phyloP scores from a whole-genome alignment of 192 early-diverging fungal genomes.

The Coemansia interrupta region DNA sequence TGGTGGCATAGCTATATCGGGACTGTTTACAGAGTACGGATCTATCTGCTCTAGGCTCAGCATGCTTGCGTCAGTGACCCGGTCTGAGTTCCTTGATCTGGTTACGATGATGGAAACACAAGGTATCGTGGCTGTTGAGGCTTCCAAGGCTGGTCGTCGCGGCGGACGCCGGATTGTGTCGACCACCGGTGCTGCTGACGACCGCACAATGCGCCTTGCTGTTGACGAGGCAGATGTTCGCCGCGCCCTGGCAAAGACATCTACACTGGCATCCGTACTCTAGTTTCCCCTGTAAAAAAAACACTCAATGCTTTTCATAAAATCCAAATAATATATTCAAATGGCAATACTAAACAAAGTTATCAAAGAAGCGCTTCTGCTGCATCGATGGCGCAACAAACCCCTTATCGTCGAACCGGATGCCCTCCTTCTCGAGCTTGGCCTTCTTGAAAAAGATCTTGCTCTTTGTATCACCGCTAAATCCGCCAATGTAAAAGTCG shows the following conservation, averaged over 20 bases:
- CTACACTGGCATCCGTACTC: slow-evolving; percentile 32
- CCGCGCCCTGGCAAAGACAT: slow-evolving; percentile 27
- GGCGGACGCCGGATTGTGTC: slow-evolving; percentile 33
- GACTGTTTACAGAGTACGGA: slow-evolving; percentile 55
- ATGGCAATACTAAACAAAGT: slow-evolving; percentile 23
- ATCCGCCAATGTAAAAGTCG: slow-evolving; percentile 66
- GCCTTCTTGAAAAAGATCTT: slow-evolving; percentile 65
- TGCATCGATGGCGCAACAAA: slow-evolving; percentile 41
- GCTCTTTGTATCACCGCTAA: slow-evolving; percentile 60
- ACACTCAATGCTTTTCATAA: neutral
- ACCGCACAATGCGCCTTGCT: slow-evolving; percentile 36
- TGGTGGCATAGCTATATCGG: slow-evolving; percentile 50
- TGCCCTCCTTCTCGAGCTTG: slow-evolving; percentile 63
- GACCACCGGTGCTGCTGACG: slow-evolving; percentile 38
- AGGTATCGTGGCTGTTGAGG: slow-evolving; percentile 57
- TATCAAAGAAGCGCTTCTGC: slow-evolving; percentile 51
- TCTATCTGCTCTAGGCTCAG: slow-evolving; percentile 51
- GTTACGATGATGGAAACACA: slow-evolving; percentile 68
- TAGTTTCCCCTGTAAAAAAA: slow-evolving; percentile 1
- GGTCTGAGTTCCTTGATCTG: slow-evolving; percentile 72
- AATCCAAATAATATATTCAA: neutral
- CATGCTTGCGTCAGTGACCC: slow-evolving; percentile 64
- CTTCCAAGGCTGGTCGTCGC: slow-evolving; percentile 29
- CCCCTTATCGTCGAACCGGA: slow-evolving; percentile 59
- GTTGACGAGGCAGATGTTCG: slow-evolving; percentile 46